Conservation (phyloP, 371 early-diverging fungal genomes). For the Haplosporangium sp. region DNA sequence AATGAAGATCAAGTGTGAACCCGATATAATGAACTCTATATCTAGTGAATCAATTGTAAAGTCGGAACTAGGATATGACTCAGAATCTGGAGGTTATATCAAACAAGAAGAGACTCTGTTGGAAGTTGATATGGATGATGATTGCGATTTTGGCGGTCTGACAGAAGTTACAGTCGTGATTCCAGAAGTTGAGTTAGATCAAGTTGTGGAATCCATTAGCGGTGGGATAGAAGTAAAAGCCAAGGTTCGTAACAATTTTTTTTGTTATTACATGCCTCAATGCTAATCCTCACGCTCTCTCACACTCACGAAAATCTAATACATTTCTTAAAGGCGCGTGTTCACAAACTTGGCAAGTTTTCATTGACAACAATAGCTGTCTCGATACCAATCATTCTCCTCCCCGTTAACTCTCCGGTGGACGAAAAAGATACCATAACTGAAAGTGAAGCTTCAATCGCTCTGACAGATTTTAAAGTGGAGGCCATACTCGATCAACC, state of each 20-base stretch:
- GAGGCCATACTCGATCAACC: constrained; percentile 34
- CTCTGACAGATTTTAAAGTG: background rate
- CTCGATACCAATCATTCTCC: constrained; percentile 33
- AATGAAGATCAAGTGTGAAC: constrained; percentile 12
- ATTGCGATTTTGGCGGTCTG: constrained; percentile 33
- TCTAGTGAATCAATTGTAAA: background rate
- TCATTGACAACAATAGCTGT: constrained; percentile 38
- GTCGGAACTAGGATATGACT: constrained; percentile 3
- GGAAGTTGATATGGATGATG: constrained; percentile 50
- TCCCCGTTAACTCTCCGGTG: constrained; percentile 1
- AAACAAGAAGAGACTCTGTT: constrained; percentile 39
- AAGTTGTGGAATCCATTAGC: constrained; percentile 13
- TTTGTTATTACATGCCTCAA: background rate
- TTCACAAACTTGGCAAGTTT: constrained; percentile 45
- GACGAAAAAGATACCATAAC: background rate
- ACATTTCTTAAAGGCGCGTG: constrained; percentile 23
- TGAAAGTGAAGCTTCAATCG: background rate
- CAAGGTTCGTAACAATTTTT: constrained; percentile 13
- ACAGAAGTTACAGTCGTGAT: constrained; percentile 1
- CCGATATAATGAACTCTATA: background rate
- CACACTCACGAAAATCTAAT: too few species aligned
- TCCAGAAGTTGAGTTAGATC: constrained; percentile 29
- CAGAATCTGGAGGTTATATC: background rate
- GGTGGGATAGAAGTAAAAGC: constrained; percentile 27
- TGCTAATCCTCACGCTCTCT: background rate